phyloP scores from a whole-genome alignment of 164 flowering plant species.

The Tinospora cordifolia region DNA sequence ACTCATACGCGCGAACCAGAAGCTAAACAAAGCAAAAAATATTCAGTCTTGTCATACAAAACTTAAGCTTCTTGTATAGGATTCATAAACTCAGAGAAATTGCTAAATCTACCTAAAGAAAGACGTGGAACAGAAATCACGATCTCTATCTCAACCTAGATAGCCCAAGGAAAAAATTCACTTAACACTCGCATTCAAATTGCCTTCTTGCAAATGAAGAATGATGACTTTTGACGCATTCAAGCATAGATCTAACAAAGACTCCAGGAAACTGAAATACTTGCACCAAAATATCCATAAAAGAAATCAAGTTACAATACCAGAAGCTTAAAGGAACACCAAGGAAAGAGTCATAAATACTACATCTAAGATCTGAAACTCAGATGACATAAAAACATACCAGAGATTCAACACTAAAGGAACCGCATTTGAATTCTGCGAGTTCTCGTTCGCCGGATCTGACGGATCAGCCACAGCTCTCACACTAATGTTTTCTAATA shows the following conservation, averaged over 20 bases:
- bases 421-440: not conserved
- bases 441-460: not conserved
- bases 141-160: not conserved
- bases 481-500: too few relatives aligned
- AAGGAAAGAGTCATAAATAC: not conserved
- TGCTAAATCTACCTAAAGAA: not conserved
- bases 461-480: not conserved
- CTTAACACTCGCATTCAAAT: not conserved
- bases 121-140: not conserved
- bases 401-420: not conserved
- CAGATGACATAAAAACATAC: not conserved
- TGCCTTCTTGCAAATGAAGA: not conserved
- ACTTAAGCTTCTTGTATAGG: not conserved
- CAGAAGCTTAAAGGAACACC: not conserved
- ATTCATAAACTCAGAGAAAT: not conserved
- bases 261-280: not conserved
- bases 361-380: not conserved
- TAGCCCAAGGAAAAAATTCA: not conserved
- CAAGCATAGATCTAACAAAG: not conserved
- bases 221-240: not conserved
- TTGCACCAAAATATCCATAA: too few relatives aligned
- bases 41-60: not conserved
- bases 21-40: too few relatives aligned
- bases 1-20: not conserved
- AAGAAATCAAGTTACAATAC: not conserved